These are phyloP conservation scores for Alisma plantagoaquatica DNA, from an alignment of 106 monocot species.

Conservation along the genomic window DNA sequence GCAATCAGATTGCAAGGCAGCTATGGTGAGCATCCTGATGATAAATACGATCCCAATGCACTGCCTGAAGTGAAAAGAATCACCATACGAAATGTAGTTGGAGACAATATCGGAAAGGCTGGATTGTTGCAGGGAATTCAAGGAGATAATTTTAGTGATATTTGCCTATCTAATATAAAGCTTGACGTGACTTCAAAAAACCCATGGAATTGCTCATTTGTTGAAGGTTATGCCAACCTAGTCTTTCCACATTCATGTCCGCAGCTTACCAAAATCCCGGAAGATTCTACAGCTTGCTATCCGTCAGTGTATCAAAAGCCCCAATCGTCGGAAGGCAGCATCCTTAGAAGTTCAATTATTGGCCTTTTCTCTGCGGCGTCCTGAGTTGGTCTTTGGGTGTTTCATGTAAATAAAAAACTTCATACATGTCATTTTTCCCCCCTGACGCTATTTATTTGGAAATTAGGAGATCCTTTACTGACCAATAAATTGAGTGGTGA, in stretches of 20 bases:
- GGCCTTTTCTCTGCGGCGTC: no score
- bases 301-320: neutral
- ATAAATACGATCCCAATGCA: slow-evolving; percentile 18
- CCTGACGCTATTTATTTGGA: no score
- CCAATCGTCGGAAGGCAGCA: neutral
- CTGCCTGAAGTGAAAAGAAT: slow-evolving; percentile 15
- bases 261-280: slow-evolving; percentile 9
- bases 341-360: neutral
- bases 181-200: slow-evolving; percentile 8
- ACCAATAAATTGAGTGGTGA: no score
- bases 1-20: slow-evolving; percentile 25
- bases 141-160: slow-evolving; percentile 23
- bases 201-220: slow-evolving; percentile 28
- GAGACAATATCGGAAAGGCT: slow-evolving; percentile 19
- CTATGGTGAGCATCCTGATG: slow-evolving; percentile 32
- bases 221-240: slow-evolving; percentile 24
- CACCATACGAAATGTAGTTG: slow-evolving; percentile 26
- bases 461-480: no score
- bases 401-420: no score
- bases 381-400: no score
- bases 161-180: slow-evolving; percentile 27
- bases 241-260: slow-evolving; percentile 21
- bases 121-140: slow-evolving; percentile 25
- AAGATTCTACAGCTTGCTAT: slow-evolving; percentile 13
- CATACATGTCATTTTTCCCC: no score